Percentiles rank a stretch among this genome's conserved stretches.
phyloP scores from a whole-genome alignment of 2,329 filamentous ascomycete species.

The Curvularia sp. region DNA sequence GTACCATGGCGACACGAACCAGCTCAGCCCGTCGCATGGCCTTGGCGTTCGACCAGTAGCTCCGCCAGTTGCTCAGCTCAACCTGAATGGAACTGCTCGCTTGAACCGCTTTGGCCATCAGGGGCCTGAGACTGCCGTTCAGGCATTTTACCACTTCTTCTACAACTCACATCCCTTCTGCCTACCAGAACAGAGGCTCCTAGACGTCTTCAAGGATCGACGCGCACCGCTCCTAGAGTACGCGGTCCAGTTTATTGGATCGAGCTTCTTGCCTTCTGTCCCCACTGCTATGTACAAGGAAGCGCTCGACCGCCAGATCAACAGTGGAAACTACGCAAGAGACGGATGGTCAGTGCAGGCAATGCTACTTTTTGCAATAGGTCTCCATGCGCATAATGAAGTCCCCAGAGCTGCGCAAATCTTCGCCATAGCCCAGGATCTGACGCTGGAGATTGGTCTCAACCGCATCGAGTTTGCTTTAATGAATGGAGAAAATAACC shows the following conservation, averaged over 20 bases:
- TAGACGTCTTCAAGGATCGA: conserved; percentile 52
- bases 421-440: conserved; percentile 70
- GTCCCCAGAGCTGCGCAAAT: conserved; percentile 72
- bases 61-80: conserved; percentile 39
- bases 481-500: conserved; percentile 68
- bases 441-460: conserved; percentile 79
- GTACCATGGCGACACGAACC: conserved; percentile 39
- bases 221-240: conserved; percentile 56
- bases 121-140: conserved; percentile 41
- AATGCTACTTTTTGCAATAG: conserved; percentile 77
- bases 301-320: conserved; percentile 42
- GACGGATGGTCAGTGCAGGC: conserved; percentile 73
- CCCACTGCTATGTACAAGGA: conserved; percentile 57
- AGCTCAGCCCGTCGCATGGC: conserved; percentile 34
- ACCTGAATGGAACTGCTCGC: conserved; percentile 45
- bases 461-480: conserved; percentile 73
- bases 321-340: conserved; percentile 41
- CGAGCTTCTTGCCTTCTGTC: conserved; percentile 59
- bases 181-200: conserved; percentile 56
- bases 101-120: conserved; percentile 39
- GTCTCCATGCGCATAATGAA: conserved; percentile 77
- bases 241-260: conserved; percentile 65
- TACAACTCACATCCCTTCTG: conserved; percentile 64
- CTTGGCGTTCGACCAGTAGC: conserved; percentile 30
- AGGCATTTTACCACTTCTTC: conserved; percentile 59